These are phyloP conservation scores for Teratosphaeria destructans DNA, from an alignment of 2,329 filamentous ascomycete genomes.

Conservation along the genomic window DNA sequence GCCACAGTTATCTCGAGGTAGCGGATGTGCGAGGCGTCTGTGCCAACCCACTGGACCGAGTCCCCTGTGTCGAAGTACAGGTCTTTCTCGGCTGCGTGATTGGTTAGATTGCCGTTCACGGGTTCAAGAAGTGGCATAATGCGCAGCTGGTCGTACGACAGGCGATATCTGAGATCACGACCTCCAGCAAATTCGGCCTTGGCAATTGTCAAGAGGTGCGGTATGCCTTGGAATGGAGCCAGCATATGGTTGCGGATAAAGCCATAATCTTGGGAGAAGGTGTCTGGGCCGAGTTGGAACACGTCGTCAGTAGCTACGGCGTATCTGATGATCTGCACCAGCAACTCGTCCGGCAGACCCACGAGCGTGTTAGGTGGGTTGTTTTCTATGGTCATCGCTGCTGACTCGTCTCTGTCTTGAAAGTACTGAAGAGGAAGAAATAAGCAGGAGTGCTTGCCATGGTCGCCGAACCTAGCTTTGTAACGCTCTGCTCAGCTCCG, in stretches of 20 bases:
- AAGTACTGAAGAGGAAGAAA: neutral
- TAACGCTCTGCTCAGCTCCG: neutral
- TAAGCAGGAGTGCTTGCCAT: neutral
- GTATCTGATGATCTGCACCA: neutral
- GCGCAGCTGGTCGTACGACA: neutral
- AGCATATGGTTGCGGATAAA: neutral
- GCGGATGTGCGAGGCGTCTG: neutral
- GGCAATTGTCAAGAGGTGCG: neutral
- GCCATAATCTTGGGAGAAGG: neutral
- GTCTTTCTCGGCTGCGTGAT: neutral
- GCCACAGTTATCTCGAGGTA: neutral
- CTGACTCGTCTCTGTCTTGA: neutral
- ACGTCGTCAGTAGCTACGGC: neutral
- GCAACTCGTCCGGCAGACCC: conserved; percentile 1
- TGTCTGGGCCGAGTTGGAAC: conserved; percentile 2
- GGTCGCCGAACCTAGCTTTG: neutral
- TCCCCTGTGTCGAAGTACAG: neutral
- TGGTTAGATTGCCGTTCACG: neutral
- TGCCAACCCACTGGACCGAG: neutral
- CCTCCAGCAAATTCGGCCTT: neutral
- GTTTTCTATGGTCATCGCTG: neutral
- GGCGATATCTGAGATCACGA: neutral
- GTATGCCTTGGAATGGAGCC: neutral
- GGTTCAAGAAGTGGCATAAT: neutral
- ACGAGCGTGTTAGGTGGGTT: conserved; percentile 3